Conservation (phyloP, 441 rosid species). For the Raphanus hybrid region DNA sequence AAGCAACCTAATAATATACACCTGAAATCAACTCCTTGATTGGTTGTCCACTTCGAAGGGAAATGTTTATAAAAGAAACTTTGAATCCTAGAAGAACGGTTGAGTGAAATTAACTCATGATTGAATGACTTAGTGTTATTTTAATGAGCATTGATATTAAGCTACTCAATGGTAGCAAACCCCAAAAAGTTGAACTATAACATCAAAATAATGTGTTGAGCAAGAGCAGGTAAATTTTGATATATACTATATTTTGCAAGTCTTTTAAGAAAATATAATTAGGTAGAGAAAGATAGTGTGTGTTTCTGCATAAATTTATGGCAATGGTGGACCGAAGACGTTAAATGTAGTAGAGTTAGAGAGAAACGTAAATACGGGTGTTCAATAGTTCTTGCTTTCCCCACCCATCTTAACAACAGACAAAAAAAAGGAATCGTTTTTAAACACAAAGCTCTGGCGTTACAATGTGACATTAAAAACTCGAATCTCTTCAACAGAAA, state of each 20-base stretch:
- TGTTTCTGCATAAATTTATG: slow-evolving; percentile 31
- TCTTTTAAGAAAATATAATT: slow-evolving; percentile 14
- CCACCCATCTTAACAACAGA: slow-evolving; percentile 28
- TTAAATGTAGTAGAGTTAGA: slow-evolving; percentile 18
- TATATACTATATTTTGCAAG: neutral
- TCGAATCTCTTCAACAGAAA: slow-evolving; percentile 25
- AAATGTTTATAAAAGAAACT: neutral
- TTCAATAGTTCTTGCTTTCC: slow-evolving; percentile 21
- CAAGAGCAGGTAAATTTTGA: neutral
- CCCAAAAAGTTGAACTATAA: neutral
- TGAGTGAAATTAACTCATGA: neutral
- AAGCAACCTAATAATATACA: neutral
- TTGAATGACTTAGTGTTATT: neutral
- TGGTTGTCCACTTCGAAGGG: neutral
- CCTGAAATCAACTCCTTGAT: neutral
- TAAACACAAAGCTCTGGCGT: slow-evolving; percentile 20
- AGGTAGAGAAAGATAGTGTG: slow-evolving; percentile 25
- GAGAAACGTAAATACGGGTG: slow-evolving; percentile 37
- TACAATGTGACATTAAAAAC: slow-evolving; percentile 36
- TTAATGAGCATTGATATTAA: neutral
- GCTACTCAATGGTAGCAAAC: neutral
- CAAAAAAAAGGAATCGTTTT: neutral
- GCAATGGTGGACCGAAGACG: slow-evolving; percentile 36
- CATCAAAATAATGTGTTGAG: neutral
- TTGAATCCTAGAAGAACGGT: neutral